A percentile compares a stretch with the other conserved stretches of the same genome.
Evolutionary conservation across 176 grass and related monocot species (phyloP).

Genomic region (Triticum urartu): DNA sequence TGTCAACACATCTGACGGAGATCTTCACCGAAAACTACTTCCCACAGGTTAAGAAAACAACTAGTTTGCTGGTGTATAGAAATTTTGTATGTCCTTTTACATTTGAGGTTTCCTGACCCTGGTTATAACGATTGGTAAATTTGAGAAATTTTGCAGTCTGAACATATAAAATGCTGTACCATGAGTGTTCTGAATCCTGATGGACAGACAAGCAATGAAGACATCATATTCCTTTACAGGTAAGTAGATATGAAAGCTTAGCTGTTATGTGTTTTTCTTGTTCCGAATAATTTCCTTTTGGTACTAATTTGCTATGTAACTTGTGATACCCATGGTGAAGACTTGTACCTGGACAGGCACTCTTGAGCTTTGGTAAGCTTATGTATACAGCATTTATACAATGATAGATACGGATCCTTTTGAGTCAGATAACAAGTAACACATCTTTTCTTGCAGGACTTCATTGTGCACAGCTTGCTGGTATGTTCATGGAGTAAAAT

Average conservation of each 20-base stretch:
- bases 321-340: constrained; percentile 51
- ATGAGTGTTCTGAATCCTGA: constrained; percentile 95
- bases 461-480: constrained; percentile 88
- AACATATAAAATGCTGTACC: constrained; percentile 84
- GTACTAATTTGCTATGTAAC: constrained; percentile 31
- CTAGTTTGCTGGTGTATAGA: constrained; percentile 5
- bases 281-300: neutral
- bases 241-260: constrained; percentile 24
- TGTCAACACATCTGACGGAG: constrained; percentile 92
- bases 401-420: neutral
- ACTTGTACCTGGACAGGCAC: constrained; percentile 85
- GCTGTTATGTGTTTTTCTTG: constrained; percentile 12
- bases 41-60: constrained; percentile 64
- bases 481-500: constrained; percentile 48
- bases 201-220: constrained; percentile 53
- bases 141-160: constrained; percentile 59
- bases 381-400: constrained; percentile 16
- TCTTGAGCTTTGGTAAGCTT: constrained; percentile 80
- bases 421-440: constrained; percentile 25
- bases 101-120: neutral
- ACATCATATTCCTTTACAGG: constrained; percentile 88
- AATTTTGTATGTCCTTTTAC: constrained; percentile 15
- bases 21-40: constrained; percentile 75
- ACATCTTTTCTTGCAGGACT: constrained; percentile 57
- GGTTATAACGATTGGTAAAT: neutral